These are phyloP conservation scores for Nitzschia sp. DNA, from an alignment of 108 stramenopile genomes.

Conservation along the genomic window DNA sequence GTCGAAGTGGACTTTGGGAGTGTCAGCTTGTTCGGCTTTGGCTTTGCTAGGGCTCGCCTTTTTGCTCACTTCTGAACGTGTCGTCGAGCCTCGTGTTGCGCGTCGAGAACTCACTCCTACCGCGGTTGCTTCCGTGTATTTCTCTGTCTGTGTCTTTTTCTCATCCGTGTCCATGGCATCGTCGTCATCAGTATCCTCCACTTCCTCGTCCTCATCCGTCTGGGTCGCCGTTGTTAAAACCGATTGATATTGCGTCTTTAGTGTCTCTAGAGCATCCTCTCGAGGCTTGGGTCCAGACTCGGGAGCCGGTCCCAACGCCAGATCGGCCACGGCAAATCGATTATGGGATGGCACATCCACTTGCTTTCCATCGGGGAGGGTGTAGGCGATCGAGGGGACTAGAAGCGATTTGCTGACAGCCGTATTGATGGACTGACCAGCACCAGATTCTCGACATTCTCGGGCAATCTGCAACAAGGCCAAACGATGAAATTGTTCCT, in stretches of 20 bases:
- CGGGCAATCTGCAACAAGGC: constrained; percentile 62
- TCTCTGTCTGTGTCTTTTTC: constrained; percentile 24
- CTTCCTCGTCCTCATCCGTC: constrained; percentile 27
- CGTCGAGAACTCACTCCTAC: constrained; percentile 47
- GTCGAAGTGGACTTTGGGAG: constrained; percentile 32
- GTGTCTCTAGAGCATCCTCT: constrained; percentile 41
- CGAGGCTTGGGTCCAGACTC: constrained; percentile 29
- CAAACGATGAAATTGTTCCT: constrained; percentile 53
- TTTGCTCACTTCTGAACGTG: background rate
- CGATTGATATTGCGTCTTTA: constrained; percentile 21
- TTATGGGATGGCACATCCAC: constrained; percentile 66
- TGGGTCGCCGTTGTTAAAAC: constrained; percentile 17
- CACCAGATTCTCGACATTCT: constrained; percentile 68
- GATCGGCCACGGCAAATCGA: constrained; percentile 69
- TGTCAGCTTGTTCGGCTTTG: background rate
- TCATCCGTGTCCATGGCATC: constrained; percentile 13
- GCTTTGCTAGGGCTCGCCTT: background rate
- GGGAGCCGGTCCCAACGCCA: constrained; percentile 30
- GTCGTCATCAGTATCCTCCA: background rate
- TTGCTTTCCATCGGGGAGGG: constrained; percentile 71
- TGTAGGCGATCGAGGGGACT: constrained; percentile 58
- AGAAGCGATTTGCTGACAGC: constrained; percentile 45
- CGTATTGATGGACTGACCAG: constrained; percentile 71
- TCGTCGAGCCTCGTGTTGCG: constrained; percentile 11
- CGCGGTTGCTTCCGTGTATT: constrained; percentile 46